phyloP scores from a whole-genome alignment of 2,329 filamentous ascomycete species.

The Teratosphaeriaceae sp. region DNA sequence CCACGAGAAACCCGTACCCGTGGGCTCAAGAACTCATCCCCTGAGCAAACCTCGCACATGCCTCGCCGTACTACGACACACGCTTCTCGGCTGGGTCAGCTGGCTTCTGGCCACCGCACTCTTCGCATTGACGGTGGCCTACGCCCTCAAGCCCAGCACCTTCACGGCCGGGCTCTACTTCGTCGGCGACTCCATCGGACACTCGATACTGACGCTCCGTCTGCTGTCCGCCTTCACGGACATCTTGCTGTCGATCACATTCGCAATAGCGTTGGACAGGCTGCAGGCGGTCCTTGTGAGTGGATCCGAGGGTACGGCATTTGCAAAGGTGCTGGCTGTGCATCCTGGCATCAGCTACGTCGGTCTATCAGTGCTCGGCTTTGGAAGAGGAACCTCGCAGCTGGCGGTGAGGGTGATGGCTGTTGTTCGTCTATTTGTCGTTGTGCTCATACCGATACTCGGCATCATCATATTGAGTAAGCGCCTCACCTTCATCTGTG shows the following conservation, averaged over 20 bases:
- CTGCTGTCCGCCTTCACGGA: neutral
- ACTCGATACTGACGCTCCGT: neutral
- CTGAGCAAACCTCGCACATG: no score
- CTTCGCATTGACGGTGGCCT: neutral
- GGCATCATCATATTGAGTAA: slow-evolving; percentile 1
- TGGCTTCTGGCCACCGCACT: neutral
- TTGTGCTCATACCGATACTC: neutral
- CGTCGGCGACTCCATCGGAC: neutral
- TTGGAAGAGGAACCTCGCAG: neutral
- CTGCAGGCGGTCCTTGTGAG: neutral
- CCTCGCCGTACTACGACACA: no score
- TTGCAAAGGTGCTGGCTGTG: neutral
- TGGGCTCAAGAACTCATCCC: no score
- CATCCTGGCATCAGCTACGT: neutral
- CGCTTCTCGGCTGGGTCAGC: neutral
- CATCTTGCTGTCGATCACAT: neutral
- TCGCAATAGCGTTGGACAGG: neutral
- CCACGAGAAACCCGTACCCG: no score
- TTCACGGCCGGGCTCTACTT: neutral
- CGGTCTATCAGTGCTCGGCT: neutral
- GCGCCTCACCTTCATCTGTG: no score
- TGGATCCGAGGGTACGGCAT: neutral
- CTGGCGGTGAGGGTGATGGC: neutral
- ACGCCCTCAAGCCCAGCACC: neutral
- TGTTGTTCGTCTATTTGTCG: neutral